phyloP scores from a whole-genome alignment of 768 basidiomycete species.

The Mycena chlorophos region DNA sequence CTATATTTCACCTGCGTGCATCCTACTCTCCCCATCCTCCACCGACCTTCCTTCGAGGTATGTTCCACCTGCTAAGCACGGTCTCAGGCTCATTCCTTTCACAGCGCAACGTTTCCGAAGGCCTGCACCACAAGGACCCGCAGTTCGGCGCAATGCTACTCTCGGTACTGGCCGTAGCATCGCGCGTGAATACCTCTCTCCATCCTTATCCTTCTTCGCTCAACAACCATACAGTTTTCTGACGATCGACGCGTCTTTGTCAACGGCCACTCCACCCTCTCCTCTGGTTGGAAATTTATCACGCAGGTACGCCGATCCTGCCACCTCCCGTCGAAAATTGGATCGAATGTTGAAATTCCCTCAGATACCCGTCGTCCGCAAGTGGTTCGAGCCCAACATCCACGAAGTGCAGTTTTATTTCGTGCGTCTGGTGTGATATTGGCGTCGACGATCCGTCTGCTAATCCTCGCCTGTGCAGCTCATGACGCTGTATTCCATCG shows the following conservation, averaged over 20 bases:
- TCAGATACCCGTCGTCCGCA: conserved; percentile 44
- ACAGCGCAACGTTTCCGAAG: conserved; percentile 11
- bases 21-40: conserved; percentile 43
- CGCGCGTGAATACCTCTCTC: conserved; percentile 47
- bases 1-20: conserved; percentile 49
- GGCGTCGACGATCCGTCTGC: not conserved
- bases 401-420: conserved; percentile 48
- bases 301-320: no score
- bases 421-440: conserved; percentile 29
- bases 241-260: conserved; percentile 47
- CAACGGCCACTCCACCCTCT: conserved; percentile 27
- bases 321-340: no score
- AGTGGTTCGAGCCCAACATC: conserved; percentile 39
- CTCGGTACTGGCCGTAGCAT: conserved; percentile 51
- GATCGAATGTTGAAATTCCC: no score
- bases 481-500: conserved; percentile 36
- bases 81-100: not conserved
- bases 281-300: conserved; percentile 53
- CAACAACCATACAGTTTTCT: conserved; percentile 40
- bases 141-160: conserved; percentile 47
- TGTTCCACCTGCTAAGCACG: not conserved
- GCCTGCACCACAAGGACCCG: conserved; percentile 39
- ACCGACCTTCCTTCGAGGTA: conserved; percentile 19
- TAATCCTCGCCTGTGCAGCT: conserved; percentile 28
- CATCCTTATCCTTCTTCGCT: not conserved